These are phyloP conservation scores for Lipomyces japonicus DNA, from an alignment of 805 yeast species.

Conservation along the genomic window DNA sequence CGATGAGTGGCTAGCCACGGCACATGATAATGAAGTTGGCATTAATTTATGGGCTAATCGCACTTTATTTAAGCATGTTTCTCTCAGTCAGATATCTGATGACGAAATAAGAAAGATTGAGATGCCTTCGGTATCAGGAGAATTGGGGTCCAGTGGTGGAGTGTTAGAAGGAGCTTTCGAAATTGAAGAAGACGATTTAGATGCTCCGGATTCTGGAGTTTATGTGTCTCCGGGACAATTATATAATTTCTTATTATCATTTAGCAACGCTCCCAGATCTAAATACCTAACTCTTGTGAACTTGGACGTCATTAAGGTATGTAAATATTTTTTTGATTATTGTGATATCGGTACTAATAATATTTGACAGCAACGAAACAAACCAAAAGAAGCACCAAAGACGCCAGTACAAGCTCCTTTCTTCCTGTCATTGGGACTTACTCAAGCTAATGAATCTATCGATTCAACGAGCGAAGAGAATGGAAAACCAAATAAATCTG, in stretches of 20 bases:
- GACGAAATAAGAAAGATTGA: conserved; percentile 56
- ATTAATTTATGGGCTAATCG: conserved; percentile 88
- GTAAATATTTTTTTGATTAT: background rate
- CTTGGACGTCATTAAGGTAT: conserved; percentile 71
- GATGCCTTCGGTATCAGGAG: conserved; percentile 75
- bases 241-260: conserved; percentile 58
- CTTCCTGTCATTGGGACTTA: conserved; percentile 56
- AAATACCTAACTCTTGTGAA: conserved; percentile 76
- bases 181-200: conserved; percentile 38
- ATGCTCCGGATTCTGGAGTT: conserved; percentile 40
- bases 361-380: conserved; percentile 52
- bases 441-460: conserved; percentile 46
- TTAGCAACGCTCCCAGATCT: conserved; percentile 70
- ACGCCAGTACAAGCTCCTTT: conserved; percentile 78
- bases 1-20: conserved; percentile 87
- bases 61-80: conserved; percentile 72
- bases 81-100: conserved; percentile 64
- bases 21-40: conserved; percentile 88
- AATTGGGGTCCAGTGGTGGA: conserved; percentile 68
- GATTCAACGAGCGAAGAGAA: conserved; percentile 1
- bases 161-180: conserved; percentile 76
- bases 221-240: conserved; percentile 55
- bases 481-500: background rate
- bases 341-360: background rate
- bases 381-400: conserved; percentile 84